Percentiles rank a stretch among this genome's conserved stretches.
These are phyloP conservation scores for Wallacemonas sp. DNA, from an alignment of 208 protist species.

Conservation along the genomic window DNA sequence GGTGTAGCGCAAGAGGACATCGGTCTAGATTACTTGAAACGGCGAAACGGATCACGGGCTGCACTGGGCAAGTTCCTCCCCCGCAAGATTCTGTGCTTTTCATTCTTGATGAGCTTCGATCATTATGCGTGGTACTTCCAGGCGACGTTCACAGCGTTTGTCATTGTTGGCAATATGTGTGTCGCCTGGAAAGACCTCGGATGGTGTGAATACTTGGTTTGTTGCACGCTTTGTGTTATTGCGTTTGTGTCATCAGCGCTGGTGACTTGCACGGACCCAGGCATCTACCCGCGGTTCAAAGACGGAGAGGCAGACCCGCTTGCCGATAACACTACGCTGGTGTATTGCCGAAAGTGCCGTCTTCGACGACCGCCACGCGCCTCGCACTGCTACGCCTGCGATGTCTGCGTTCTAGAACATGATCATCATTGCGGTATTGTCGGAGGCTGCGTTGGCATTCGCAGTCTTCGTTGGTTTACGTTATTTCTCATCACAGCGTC, in stretches of 20 bases:
- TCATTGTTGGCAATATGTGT: slow-evolving; percentile 30
- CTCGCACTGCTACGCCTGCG: slow-evolving; percentile 79
- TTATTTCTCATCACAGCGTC: slow-evolving; percentile 50
- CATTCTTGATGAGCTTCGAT: slow-evolving; percentile 1
- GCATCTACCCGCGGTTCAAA: slow-evolving; percentile 50
- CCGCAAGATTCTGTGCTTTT: not conserved
- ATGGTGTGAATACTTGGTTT: slow-evolving; percentile 18
- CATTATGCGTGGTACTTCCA: slow-evolving; percentile 12
- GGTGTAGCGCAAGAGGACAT: slow-evolving; percentile 10
- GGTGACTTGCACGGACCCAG: slow-evolving; percentile 48
- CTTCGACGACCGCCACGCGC: slow-evolving; percentile 54
- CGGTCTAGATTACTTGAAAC: slow-evolving; percentile 1
- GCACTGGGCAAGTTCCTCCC: not conserved
- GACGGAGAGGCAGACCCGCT: slow-evolving; percentile 25
- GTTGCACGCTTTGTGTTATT: slow-evolving; percentile 14
- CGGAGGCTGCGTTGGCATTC: slow-evolving; percentile 74
- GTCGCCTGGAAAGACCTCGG: slow-evolving; percentile 28
- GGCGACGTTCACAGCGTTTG: slow-evolving; percentile 13
- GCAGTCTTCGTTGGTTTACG: slow-evolving; percentile 77
- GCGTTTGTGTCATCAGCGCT: slow-evolving; percentile 34
- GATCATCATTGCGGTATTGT: slow-evolving; percentile 85
- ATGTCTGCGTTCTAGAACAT: slow-evolving; percentile 78
- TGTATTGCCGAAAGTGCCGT: slow-evolving; percentile 60
- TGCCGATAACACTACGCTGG: slow-evolving; percentile 12
- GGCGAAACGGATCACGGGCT: not conserved